Base-by-base conservation (phyloP, 805 yeast species). In the Kazachstania kunashirensis region DNA sequence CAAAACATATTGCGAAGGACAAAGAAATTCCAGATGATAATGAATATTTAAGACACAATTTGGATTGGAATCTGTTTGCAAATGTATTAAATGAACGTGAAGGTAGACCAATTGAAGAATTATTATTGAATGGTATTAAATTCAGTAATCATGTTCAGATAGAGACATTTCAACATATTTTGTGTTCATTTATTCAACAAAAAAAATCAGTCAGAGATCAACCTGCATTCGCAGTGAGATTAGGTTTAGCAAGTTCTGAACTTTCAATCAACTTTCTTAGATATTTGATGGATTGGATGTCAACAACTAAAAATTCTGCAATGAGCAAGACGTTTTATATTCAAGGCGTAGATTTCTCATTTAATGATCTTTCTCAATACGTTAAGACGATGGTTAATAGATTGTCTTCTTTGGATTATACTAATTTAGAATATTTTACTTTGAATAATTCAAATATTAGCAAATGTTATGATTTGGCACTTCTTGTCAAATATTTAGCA, bases 1-100 rank as follows among this genome's bases (percentile, higher is more conserved):
- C 61, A 31, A 61, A 59, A 42, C 24, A 59, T 13, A 14, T 24
- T 8, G 9, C 16, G n/a, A 65, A 62, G 40, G 30, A 24, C 14
- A 33, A 34, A 11, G 25, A 26, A 3, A 24, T 24, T 7, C 25
- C 30, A 13, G 17, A 16, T 20, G 48, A 51, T 15, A 38, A 43
- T 9, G 53, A 52, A 9, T 55, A 77, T 50, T 17, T 37, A 18
- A 33, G 96, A 40, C 70, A 83, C 1, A 79, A 76, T 35, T 75
- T 79, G 77, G 85, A 88, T 57, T 86, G 96, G 96, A 61, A 73
- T 2, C 61, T 83, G 31, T 70, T 88, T 40, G 74, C 78, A 1
- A 80, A 81, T 11, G 77, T 94, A 0, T 52, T 88, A 16, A 66
- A 67, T n/a, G 71, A 70, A 14, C 65, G 95, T 42, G 79, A 77